Percentiles rank a stretch among this genome's conserved stretches.
phyloP scores from a whole-genome alignment of 345 rosid species.

The Eucalyptus curtisii region DNA sequence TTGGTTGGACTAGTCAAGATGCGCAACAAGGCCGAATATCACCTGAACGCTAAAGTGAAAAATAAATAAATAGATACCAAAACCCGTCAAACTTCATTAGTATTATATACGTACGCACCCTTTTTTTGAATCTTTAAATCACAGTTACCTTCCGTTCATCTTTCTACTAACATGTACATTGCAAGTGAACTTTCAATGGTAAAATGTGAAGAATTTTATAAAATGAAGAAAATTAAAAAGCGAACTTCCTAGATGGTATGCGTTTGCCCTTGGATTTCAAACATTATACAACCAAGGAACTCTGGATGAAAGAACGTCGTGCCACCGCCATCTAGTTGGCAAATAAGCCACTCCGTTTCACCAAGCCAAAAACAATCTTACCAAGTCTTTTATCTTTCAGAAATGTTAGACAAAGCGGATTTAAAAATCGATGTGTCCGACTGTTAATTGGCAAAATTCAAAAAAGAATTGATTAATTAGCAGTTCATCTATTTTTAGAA shows the following conservation, averaged over 20 bases:
- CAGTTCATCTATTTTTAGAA: neutral
- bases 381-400: neutral
- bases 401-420: neutral
- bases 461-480: neutral
- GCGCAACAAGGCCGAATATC: neutral
- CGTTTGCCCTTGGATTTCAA: neutral
- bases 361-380: neutral
- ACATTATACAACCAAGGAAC: neutral
- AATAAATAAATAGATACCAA: neutral
- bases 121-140: neutral
- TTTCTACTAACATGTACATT: neutral
- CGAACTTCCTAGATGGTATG: neutral
- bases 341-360: neutral
- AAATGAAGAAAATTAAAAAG: neutral
- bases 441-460: neutral
- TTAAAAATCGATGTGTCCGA: neutral
- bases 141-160: neutral
- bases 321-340: neutral
- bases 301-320: neutral
- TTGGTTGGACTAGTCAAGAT: neutral
- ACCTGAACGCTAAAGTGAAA: neutral
- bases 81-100: neutral
- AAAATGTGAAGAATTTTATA: neutral
- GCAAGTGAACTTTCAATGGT: neutral
- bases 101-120: neutral